Percentiles rank a stretch among this genome's conserved stretches.
Conservation (phyloP, 805 yeast species). For the Wickerhamiella sergipiensis region DNA sequence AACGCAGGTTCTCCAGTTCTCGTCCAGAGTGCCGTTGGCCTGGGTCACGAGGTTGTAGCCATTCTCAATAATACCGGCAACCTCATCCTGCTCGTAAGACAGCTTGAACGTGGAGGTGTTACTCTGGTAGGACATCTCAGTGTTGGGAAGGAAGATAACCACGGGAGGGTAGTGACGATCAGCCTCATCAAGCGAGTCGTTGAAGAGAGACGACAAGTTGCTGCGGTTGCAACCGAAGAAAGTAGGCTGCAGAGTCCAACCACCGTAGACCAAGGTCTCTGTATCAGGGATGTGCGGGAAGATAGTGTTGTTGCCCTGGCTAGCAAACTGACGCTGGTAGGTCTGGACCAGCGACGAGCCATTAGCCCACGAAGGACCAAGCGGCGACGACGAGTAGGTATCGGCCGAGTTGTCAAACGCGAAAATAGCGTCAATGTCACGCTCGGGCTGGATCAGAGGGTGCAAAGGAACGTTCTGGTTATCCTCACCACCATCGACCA, state of each 20-base stretch:
- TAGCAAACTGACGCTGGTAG: slow-evolving; percentile 19
- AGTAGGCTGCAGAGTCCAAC: slow-evolving; percentile 37
- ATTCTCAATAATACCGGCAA: slow-evolving; percentile 48
- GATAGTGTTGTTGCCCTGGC: slow-evolving; percentile 18
- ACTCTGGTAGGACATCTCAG: slow-evolving; percentile 48
- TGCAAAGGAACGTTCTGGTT: slow-evolving; percentile 55
- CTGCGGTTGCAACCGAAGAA: slow-evolving; percentile 69
- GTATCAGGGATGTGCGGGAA: slow-evolving; percentile 19
- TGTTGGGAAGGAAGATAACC: slow-evolving; percentile 63
- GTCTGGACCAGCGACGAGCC: slow-evolving; percentile 26
- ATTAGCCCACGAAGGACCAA: slow-evolving; percentile 19
- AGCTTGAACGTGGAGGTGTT: slow-evolving; percentile 62
- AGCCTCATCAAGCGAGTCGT: background rate
- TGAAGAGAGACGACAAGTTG: slow-evolving; percentile 51
- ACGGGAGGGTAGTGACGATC: slow-evolving; percentile 41
- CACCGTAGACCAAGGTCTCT: slow-evolving; percentile 39
- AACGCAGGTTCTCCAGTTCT: slow-evolving; percentile 60
- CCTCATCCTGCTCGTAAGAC: slow-evolving; percentile 46
- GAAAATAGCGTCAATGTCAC: slow-evolving; percentile 49
- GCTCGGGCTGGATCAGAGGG: slow-evolving; percentile 48
- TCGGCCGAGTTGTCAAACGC: slow-evolving; percentile 31
- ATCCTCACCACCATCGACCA: slow-evolving; percentile 77
- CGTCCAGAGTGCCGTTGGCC: slow-evolving; percentile 54
- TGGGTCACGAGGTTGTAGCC: slow-evolving; percentile 67
- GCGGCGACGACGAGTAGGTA: slow-evolving; percentile 18